Evolutionary conservation across 768 basidiomycete species (phyloP), one percentile per base, ranked within the genome.

Genomic region (Cystofilobasidium bisporidii): DNA sequence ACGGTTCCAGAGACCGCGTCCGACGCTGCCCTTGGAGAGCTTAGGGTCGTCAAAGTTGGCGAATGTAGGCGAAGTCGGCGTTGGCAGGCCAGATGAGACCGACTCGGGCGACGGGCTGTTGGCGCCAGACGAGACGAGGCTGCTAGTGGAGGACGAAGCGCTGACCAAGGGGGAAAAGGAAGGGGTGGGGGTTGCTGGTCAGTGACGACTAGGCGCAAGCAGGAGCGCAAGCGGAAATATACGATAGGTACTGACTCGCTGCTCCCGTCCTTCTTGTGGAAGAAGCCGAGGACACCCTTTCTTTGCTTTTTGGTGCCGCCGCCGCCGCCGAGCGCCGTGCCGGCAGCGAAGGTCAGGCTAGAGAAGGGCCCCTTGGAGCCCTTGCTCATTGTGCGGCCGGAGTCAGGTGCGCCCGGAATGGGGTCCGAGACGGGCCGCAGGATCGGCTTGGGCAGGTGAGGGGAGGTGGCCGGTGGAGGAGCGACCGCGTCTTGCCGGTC

Each of bases 231-330:
- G 10, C 40, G 17, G 40, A 41, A 43, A 53, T 4, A 3, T 4
- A 53, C 4, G 28, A 24, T 6, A 56, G 22, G 9, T 26, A 32
- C 53, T 20, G 6, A 56, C 53, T 56, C 60, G 24, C 60, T 61
- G 40, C 40, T 15, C n/a, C n/a, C n/a, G 3, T 61, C 60, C 41
- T 61, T 61, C 38, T 61, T 61, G 60, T 61, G 60, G 41, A 40
- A 40, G 41, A 61, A 61, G n/a, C 60, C 60, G 3, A 56, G 30
- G 20, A 56, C 53, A 14, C 53, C 53, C 53, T 56, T 56, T 2
- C 53, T 9, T 20, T 28, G 30, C 53, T 56, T 56, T 17, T 32
- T 56, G 17, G 30, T 32, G 15, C 53, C 30, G 17, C 53, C 28
- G 28, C 53, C 28, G 17, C 28, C 53, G 18, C 14, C 30, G 53